These are phyloP conservation scores for Babesia caballi DNA, from an alignment of 169 alveolate species.

Conservation along the genomic window DNA sequence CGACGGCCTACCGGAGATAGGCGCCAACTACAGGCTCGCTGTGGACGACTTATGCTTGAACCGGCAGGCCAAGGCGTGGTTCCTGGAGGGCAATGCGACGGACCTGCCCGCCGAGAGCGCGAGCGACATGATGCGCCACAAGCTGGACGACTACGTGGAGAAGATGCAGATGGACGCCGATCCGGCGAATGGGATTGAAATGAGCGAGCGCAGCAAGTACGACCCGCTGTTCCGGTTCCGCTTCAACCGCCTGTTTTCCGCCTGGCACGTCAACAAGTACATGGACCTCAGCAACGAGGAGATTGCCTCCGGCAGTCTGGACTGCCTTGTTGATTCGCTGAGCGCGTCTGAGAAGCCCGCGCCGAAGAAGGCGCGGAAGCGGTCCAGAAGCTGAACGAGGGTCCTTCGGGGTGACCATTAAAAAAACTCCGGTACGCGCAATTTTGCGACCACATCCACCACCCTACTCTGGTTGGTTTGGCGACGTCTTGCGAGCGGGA, in stretches of 20 bases:
- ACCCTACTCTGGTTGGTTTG: too few relatives aligned
- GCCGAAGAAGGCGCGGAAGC: slow-evolving; percentile 5
- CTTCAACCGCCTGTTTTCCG: slow-evolving; percentile 62
- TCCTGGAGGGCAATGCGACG: slow-evolving; percentile 5
- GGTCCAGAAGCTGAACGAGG: not conserved
- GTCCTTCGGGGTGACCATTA: not conserved
- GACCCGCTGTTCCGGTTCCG: slow-evolving; percentile 73
- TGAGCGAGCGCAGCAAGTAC: slow-evolving; percentile 66
- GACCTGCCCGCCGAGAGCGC: slow-evolving; percentile 13
- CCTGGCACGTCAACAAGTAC: slow-evolving; percentile 59
- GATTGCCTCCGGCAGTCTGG: slow-evolving; percentile 55
- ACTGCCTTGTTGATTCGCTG: slow-evolving; percentile 32
- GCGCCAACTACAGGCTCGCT: slow-evolving; percentile 9
- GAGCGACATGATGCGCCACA: slow-evolving; percentile 42
- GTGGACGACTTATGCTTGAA: slow-evolving; percentile 33
- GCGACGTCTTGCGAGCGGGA: too few relatives aligned
- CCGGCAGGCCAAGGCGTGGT: slow-evolving; percentile 57
- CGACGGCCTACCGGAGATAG: slow-evolving; percentile 24
- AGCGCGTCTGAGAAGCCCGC: not conserved
- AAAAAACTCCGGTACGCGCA: not conserved
- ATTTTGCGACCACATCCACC: too few relatives aligned
- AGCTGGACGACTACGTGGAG: slow-evolving; percentile 67
- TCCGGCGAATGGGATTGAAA: slow-evolving; percentile 71
- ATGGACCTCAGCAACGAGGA: slow-evolving; percentile 57
- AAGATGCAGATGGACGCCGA: slow-evolving; percentile 75